Percentiles rank a stretch among this genome's conserved stretches.
phyloP scores from a whole-genome alignment of 2,329 filamentous ascomycete species.

The Tolypocladium endophyticum region DNA sequence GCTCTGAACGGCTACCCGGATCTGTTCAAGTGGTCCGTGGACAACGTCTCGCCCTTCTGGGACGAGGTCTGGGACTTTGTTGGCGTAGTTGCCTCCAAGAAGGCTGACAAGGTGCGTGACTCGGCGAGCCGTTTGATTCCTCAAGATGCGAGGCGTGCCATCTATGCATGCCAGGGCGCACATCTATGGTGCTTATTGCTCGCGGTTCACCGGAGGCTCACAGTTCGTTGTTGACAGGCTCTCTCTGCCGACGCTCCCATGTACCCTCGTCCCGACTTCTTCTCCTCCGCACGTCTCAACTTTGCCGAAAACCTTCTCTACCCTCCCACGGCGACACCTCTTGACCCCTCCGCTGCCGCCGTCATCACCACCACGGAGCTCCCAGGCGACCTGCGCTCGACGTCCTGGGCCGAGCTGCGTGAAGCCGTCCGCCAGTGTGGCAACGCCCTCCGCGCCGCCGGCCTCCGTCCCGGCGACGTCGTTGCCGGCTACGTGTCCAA shows the following conservation, averaged over 20 bases:
- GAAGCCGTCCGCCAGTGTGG: constrained; percentile 68
- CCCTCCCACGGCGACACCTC: constrained; percentile 36
- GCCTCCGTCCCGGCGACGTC: constrained; percentile 45
- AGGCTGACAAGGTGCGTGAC: constrained; percentile 45
- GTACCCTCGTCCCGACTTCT: constrained; percentile 84
- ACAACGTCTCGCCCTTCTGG: constrained; percentile 71
- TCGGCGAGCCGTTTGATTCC: not conserved
- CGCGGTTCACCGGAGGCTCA: not conserved
- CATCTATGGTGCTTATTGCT: not conserved
- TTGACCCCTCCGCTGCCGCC: constrained; percentile 51
- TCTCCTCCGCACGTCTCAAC: constrained; percentile 68
- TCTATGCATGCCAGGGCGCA: not conserved
- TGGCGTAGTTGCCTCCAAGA: constrained; percentile 57
- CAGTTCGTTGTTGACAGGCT: constrained; percentile 36
- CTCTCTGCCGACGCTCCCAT: constrained; percentile 57
- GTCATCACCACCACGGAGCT: constrained; percentile 74
- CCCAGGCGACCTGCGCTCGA: constrained; percentile 43
- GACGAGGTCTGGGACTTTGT: constrained; percentile 75
- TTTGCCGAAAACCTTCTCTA: constrained; percentile 94
- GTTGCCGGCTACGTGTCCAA: constrained; percentile 79
- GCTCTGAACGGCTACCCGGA: constrained; percentile 56
- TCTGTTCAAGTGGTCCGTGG: constrained; percentile 80
- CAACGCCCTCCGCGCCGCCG: constrained; percentile 55
- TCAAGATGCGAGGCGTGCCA: not conserved
- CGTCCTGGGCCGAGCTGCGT: constrained; percentile 70